These are phyloP conservation scores for Gastrolobium villosum DNA, from an alignment of 306 rosid genomes.

Conservation along the genomic window DNA sequence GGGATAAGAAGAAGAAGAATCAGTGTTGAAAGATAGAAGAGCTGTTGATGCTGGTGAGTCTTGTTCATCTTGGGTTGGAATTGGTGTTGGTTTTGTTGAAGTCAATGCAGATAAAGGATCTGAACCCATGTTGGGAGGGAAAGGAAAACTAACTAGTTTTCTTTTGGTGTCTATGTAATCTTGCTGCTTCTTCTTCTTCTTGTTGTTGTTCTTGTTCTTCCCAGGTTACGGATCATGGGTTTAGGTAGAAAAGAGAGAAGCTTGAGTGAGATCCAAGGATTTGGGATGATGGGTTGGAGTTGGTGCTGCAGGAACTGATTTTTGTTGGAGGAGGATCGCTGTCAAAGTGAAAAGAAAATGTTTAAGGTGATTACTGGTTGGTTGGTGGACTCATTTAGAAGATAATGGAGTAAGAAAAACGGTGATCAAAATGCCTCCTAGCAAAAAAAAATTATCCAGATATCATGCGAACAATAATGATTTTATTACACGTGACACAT, in stretches of 20 bases:
- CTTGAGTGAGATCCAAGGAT: constrained; percentile 42
- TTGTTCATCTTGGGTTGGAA: constrained; percentile 68
- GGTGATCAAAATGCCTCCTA: too few species aligned
- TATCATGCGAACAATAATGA: too few species aligned
- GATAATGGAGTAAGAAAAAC: neutral
- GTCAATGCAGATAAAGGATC: constrained; percentile 51
- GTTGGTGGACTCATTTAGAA: constrained; percentile 1
- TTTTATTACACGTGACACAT: too few species aligned
- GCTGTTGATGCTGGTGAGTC: constrained; percentile 67
- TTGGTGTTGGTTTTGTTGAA: constrained; percentile 54
- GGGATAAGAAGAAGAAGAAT: constrained; percentile 45
- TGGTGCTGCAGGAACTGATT: neutral
- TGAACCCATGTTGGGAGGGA: constrained; percentile 64
- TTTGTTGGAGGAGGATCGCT: constrained; percentile 30
- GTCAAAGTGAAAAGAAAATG: constrained; percentile 13
- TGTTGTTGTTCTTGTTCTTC: neutral
- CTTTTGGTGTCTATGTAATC: neutral
- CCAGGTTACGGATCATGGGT: constrained; percentile 16
- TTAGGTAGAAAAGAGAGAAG: constrained; percentile 11
- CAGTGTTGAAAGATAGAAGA: constrained; percentile 81
- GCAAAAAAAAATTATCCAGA: too few species aligned
- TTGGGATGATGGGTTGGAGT: neutral
- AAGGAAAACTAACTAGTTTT: neutral
- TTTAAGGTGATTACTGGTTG: neutral
- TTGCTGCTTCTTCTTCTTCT: neutral